phyloP scores from a whole-genome alignment of 78 protist genomes.

The Diacronema lutheri region DNA sequence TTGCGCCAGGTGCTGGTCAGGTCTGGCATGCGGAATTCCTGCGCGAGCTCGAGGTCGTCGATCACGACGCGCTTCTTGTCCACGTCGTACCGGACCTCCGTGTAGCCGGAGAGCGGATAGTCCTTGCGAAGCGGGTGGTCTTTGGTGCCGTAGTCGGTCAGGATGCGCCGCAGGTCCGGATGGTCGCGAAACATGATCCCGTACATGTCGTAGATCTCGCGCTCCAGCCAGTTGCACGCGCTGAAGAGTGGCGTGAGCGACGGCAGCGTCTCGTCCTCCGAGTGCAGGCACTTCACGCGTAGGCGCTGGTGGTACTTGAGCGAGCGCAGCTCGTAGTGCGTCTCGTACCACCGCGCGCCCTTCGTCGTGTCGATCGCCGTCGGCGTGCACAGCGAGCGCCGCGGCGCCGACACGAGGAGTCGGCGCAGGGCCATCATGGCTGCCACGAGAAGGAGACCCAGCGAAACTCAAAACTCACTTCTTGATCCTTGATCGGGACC shows the following conservation, averaged over 20 bases:
- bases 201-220: constrained; percentile 76
- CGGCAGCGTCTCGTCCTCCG: not conserved
- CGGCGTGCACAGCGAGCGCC: constrained; percentile 34
- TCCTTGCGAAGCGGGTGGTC: constrained; percentile 78
- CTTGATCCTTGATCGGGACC: no score
- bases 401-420: constrained; percentile 35
- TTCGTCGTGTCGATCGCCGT: not conserved
- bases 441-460: no score
- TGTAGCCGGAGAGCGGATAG: constrained; percentile 70
- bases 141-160: constrained; percentile 76
- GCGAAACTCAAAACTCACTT: no score
- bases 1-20: no score
- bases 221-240: constrained; percentile 57
- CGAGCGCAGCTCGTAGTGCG: no score
- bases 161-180: constrained; percentile 74
- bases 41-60: constrained; percentile 65
- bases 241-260: not conserved
- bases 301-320: no score
- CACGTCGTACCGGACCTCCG: constrained; percentile 69
- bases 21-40: not conserved
- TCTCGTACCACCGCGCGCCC: no score
- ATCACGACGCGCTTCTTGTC: constrained; percentile 49
- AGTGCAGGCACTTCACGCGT: no score
- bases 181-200: constrained; percentile 65
- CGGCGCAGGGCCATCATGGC: no score